Evolutionary conservation across 2,329 filamentous ascomycete genomes (phyloP), one percentile per base, ranked within the genome.

Genomic region (Alternaria conjuncta): DNA sequence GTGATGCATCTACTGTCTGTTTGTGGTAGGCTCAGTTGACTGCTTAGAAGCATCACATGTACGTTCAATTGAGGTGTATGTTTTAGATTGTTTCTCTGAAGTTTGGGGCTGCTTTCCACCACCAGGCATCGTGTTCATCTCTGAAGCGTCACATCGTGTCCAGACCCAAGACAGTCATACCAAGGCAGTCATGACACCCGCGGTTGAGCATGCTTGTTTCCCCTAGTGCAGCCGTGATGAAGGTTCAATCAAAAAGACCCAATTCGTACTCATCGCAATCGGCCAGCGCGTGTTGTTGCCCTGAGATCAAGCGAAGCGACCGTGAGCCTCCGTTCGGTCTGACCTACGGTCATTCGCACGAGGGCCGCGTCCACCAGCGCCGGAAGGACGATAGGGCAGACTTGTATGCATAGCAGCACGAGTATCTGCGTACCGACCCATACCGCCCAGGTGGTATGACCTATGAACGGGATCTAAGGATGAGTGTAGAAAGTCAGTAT

Each of bases 371-470:
- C 32, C 21, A 0, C 7, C 49, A 51, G 26, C 65, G 56, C 51
- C 69, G 60, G 45, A 55, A 57, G 20, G 61, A 63, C 30, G 47
- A 32, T 18, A 57, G 62, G 25, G 65, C 53, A 13, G 66, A 62
- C 50, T 70, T 47, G 43, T 53, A 54, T 53, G 9, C 30, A 53
- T 23, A 36, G 49, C 30, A 21, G 3, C 30, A 53, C 20, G 49
- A 20, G 49, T 20, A 15, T 60, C 53, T 23, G 30, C 55, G 36
- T 69, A 70, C 15, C 66, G 63, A 6, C 67, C 66, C 30, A 63
- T 60, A 20, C 61, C 61, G 4, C 67, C 69, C 13, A 71, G 20
- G 55, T 65, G 60, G 23, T 71, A 70, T 3, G 56, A 66, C 4
- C 57, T 46, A 15, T 55, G 49, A 20, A 69, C 60, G 2, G 67